phyloP scores from a whole-genome alignment of 208 protist species.

The Spongospora subterranea region DNA sequence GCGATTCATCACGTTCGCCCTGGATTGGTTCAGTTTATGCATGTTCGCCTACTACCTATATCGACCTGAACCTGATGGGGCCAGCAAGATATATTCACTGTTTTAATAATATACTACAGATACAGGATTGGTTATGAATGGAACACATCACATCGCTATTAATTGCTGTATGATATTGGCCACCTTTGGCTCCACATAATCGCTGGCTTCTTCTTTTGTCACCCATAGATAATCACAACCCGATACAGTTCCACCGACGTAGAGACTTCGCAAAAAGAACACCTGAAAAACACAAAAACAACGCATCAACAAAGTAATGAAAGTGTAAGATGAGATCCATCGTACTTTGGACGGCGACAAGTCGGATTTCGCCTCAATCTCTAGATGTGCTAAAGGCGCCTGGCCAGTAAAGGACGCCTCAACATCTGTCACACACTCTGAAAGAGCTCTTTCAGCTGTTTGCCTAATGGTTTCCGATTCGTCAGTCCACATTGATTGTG shows the following conservation, averaged over 20 bases:
- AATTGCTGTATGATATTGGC: neutral
- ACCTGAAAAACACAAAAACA: neutral
- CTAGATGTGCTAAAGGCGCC: slow-evolving; percentile 12
- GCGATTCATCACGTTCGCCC: slow-evolving; percentile 8
- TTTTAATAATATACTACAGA: neutral
- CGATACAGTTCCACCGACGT: neutral
- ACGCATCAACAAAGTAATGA: neutral
- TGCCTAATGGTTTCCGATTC: slow-evolving; percentile 41
- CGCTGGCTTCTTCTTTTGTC: neutral
- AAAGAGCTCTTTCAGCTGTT: slow-evolving; percentile 10
- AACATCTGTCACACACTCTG: neutral
- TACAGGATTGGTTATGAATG: neutral
- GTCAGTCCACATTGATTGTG: neutral
- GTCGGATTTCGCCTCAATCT: too few species aligned
- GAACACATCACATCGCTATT: neutral
- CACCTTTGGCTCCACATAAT: neutral
- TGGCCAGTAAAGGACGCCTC: slow-evolving; percentile 14
- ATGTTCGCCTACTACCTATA: slow-evolving; percentile 32
- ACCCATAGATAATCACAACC: slow-evolving; percentile 19
- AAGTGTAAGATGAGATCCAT: neutral
- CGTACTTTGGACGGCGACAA: too few species aligned
- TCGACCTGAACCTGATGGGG: slow-evolving; percentile 16
- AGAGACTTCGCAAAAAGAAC: slow-evolving; percentile 14
- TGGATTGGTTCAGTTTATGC: neutral
- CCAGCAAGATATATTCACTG: neutral